Evolutionary conservation across 1,139 yeast genomes (phyloP).

Genomic region (Nakaseomyces uthaithaninus): DNA sequence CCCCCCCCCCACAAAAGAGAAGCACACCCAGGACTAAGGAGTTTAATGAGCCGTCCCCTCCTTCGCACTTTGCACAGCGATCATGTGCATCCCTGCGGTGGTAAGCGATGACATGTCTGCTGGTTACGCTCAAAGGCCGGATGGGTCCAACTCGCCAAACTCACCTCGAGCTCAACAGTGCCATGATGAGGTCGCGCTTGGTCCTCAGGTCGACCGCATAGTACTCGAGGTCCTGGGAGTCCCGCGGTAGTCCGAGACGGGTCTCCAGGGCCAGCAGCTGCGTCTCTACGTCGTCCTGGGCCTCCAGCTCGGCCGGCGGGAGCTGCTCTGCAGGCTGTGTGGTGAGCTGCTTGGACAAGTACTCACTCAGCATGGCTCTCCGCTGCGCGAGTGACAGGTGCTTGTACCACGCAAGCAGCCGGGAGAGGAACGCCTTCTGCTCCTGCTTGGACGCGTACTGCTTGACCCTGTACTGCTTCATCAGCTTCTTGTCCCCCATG

Average conservation of each 20-base stretch:
- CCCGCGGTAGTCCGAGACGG: constrained; percentile 6
- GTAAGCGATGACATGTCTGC: too few species aligned
- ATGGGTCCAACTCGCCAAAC: too few species aligned
- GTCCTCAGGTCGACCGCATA: constrained; percentile 18
- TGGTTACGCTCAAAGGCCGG: too few species aligned
- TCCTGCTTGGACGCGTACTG: constrained; percentile 19
- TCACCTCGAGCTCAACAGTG: background rate
- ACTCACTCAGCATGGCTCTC: constrained; percentile 13
- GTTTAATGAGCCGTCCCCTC: too few species aligned
- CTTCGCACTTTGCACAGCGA: too few species aligned
- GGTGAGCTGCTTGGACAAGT: background rate
- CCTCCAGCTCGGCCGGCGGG: background rate
- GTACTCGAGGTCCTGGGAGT: constrained; percentile 11
- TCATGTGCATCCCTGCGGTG: too few species aligned
- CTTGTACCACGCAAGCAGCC: constrained; percentile 26
- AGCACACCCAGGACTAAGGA: too few species aligned
- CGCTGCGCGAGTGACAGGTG: constrained; percentile 17
- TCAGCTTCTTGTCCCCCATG: constrained; percentile 20
- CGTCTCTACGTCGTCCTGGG: constrained; percentile 3
- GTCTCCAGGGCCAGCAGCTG: constrained; percentile 12
- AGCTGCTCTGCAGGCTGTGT: background rate
- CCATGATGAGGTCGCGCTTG: constrained; percentile 4
- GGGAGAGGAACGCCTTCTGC: constrained; percentile 22
- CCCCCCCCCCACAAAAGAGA: too few species aligned
- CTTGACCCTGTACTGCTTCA: constrained; percentile 23